Evolutionary conservation across 2,329 filamentous ascomycete genomes (phyloP).

Genomic region (Talaromyces sp.): DNA sequence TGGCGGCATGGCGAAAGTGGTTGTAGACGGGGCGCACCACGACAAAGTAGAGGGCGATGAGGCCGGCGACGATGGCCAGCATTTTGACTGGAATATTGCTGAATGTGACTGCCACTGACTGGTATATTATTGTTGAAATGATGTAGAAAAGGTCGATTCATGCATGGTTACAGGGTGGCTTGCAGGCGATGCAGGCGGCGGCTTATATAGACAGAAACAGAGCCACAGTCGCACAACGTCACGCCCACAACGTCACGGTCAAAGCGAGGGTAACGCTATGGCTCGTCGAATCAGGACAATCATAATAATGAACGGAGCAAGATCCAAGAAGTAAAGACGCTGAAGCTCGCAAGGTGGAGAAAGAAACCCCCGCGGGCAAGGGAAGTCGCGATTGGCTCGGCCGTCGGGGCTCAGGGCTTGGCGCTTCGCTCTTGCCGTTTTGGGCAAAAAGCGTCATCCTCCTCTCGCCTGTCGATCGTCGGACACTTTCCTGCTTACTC

Average conservation of each 20-base stretch:
- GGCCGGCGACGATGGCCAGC: not conserved
- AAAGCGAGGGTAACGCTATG: not conserved
- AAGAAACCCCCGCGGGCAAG: not conserved
- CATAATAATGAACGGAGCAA: not conserved
- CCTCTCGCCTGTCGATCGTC: too few relatives aligned
- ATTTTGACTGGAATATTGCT: not conserved
- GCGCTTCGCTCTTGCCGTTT: not conserved
- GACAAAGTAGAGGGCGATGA: not conserved
- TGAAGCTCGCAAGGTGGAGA: not conserved
- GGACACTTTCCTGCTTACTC: too few relatives aligned
- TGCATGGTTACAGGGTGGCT: too few relatives aligned
- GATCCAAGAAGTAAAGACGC: too few relatives aligned
- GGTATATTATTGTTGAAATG: not conserved
- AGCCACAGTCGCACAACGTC: not conserved
- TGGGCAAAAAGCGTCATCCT: not conserved
- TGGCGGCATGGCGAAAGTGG: not conserved
- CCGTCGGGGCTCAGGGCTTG: not conserved
- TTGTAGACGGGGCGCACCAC: constrained; percentile 3
- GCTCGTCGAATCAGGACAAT: not conserved
- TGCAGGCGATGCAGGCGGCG: too few relatives aligned
- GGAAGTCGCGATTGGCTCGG: not conserved
- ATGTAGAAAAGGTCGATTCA: not conserved
- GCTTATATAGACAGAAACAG: not conserved
- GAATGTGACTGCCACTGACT: too few relatives aligned
- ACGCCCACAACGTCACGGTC: not conserved